phyloP scores from a whole-genome alignment of 805 yeast genomes.

The Trichomonascus vanleenenianus region DNA sequence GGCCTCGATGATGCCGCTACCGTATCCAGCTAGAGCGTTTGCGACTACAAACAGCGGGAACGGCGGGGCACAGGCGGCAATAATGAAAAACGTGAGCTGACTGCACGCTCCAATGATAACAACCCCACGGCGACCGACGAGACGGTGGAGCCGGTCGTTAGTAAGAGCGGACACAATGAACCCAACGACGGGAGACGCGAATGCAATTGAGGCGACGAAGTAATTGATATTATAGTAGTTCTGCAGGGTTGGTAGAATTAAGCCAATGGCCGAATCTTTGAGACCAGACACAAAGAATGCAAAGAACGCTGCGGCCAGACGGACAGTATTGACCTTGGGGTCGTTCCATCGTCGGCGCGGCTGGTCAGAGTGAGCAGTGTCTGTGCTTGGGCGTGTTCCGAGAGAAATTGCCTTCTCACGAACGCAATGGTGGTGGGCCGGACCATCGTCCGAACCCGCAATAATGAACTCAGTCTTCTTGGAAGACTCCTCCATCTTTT shows the following conservation, averaged over 20 bases:
- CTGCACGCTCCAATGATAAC: constrained; percentile 29
- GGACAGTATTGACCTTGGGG: constrained; percentile 5
- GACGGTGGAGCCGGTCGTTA: constrained; percentile 36
- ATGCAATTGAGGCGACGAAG: constrained; percentile 40
- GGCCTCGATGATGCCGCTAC: constrained; percentile 51
- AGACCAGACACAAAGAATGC: neutral
- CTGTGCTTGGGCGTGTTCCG: too few relatives aligned
- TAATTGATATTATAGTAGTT: constrained; percentile 40
- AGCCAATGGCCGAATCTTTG: neutral
- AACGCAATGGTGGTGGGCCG: too few relatives aligned
- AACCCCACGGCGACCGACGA: constrained; percentile 43
- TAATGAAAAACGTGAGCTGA: constrained; percentile 33
- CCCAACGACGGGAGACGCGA: constrained; percentile 46
- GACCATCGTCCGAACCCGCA: too few relatives aligned
- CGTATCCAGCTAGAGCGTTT: constrained; percentile 42
- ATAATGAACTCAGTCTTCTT: too few relatives aligned
- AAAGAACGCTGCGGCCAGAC: constrained; percentile 7
- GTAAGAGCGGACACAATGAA: constrained; percentile 46
- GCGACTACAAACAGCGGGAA: constrained; percentile 33
- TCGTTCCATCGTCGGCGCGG: neutral
- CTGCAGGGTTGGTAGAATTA: neutral
- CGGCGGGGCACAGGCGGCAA: constrained; percentile 37
- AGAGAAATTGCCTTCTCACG: too few relatives aligned
- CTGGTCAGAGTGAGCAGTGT: too few relatives aligned
- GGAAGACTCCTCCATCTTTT: too few relatives aligned